Base-by-base conservation (phyloP, 2,329 filamentous ascomycete genomes). In the Calonectria pauciramosa region DNA sequence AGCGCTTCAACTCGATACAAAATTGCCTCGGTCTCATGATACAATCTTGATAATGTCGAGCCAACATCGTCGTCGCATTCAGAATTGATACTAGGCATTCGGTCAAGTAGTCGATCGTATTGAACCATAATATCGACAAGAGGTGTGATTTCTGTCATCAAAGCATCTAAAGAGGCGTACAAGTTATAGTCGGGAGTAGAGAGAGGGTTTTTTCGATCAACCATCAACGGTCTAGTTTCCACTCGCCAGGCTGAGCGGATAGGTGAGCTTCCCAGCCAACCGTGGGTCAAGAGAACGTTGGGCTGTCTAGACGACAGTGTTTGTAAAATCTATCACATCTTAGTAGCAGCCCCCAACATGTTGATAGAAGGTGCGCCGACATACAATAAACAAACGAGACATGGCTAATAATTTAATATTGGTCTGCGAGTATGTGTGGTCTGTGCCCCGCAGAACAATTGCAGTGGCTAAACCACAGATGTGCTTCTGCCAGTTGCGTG, bases 401-500 rank as follows among this genome's bases (percentile, higher is more conserved):
- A 30, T 26, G 14, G 63, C 63, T 16, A 66, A 18, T 47, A 66
- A 51, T 18, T 47, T 49, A 4, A 34, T 7, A 10, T 66, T 66
- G 20, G 28, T 52, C 6, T 38, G n/a, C 28, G 63, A 66, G 13
- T 66, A 66, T 5, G 23, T 44, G 26, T 66, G 63, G 20, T 52
- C 16, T 36, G 20, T 66, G 44, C 44, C 63, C 18, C 63, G 63
- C 8, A 66, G 11, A 52, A 36, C 13, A 51, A 66, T 66, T 14
- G 63, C 18, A 0, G 10, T 26, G 4, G 41, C 28, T 4, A 66
- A 32, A n/a, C 63, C 63, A 13, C 44, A 44, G 6, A 66, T 51
- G 28, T 66, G 63, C 28, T 36, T 66, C 49, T 66, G 63, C 63
- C 44, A 66, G 10, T 66, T 66, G 44, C 32, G 41, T 36, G 63